These are phyloP conservation scores for Ziziphus jujuba DNA, from an alignment of 306 rosid species.

Conservation along the genomic window DNA sequence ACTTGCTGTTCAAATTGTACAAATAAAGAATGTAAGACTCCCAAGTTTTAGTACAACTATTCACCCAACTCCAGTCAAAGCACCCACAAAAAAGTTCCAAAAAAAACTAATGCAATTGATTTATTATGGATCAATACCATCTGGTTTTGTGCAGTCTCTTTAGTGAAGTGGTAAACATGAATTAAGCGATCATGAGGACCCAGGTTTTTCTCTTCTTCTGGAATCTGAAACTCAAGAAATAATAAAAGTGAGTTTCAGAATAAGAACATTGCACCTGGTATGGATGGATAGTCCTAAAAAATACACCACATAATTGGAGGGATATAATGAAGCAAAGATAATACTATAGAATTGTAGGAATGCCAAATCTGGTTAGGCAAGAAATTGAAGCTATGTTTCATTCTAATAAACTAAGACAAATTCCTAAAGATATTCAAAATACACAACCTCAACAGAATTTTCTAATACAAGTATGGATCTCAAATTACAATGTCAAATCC, in stretches of 20 bases:
- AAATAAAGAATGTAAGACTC: conserved; percentile 3
- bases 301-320: no score
- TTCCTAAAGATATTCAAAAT: background rate
- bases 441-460: background rate
- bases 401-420: background rate
- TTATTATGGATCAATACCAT: conserved; percentile 35
- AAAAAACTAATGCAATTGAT: background rate
- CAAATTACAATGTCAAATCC: background rate
- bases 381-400: no score
- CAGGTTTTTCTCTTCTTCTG: conserved; percentile 79
- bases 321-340: no score
- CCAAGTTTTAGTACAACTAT: background rate
- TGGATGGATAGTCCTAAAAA: no score
- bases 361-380: no score
- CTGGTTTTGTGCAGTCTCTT: conserved; percentile 72
- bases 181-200: conserved; percentile 76
- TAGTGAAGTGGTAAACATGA: conserved; percentile 86
- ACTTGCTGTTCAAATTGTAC: conserved; percentile 55
- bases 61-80: background rate
- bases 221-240: conserved; percentile 48
- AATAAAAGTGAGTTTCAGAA: background rate
- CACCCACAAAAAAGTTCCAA: background rate
- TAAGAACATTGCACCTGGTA: no score
- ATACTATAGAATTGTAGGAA: no score
- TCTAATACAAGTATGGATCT: background rate